Conservation (phyloP, 768 basidiomycete species). For the Crucibulum laeve region DNA sequence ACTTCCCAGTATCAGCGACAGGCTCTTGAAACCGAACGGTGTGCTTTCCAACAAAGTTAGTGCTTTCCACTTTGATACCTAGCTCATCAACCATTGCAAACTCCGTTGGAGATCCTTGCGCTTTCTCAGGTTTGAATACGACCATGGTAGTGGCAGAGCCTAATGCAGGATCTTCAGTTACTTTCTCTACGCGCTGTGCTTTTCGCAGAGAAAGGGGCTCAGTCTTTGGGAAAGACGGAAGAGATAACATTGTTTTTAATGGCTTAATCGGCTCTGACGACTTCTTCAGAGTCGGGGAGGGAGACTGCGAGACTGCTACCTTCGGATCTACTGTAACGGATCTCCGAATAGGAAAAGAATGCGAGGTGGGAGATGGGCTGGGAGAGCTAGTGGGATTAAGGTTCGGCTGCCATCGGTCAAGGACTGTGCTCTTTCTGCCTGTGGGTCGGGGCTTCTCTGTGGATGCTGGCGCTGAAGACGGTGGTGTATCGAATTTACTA, state of each 20-base stretch:
- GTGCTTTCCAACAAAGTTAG: slow-evolving; percentile 13
- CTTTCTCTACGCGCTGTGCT: slow-evolving; percentile 3
- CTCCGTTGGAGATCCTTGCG: slow-evolving; percentile 44
- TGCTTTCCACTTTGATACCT: slow-evolving; percentile 31
- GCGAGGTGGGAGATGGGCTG: slow-evolving; percentile 37
- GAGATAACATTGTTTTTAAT: slow-evolving; percentile 30
- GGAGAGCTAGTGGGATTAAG: slow-evolving; percentile 19
- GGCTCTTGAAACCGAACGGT: slow-evolving; percentile 18
- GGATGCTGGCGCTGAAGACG: slow-evolving; percentile 24
- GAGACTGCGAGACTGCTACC: not conserved
- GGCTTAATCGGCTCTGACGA: slow-evolving; percentile 10
- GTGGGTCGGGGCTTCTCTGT: slow-evolving; percentile 26
- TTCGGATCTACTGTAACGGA: slow-evolving; percentile 28
- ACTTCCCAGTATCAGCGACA: slow-evolving; percentile 50
- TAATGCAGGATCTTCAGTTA: slow-evolving; percentile 28
- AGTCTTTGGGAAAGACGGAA: slow-evolving; percentile 30
- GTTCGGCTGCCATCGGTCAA: slow-evolving; percentile 67
- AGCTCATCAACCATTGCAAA: slow-evolving; percentile 42
- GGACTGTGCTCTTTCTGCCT: slow-evolving; percentile 48
- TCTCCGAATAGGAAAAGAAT: slow-evolving; percentile 28
- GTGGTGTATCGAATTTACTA: slow-evolving; percentile 42
- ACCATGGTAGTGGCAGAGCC: slow-evolving; percentile 79
- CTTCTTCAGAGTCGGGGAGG: not conserved
- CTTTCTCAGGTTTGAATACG: slow-evolving; percentile 51
- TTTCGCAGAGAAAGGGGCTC: slow-evolving; percentile 11